These are phyloP conservation scores for Penicillium tannophilum DNA, from an alignment of 495 filamentous ascomycete species.

Conservation along the genomic window DNA sequence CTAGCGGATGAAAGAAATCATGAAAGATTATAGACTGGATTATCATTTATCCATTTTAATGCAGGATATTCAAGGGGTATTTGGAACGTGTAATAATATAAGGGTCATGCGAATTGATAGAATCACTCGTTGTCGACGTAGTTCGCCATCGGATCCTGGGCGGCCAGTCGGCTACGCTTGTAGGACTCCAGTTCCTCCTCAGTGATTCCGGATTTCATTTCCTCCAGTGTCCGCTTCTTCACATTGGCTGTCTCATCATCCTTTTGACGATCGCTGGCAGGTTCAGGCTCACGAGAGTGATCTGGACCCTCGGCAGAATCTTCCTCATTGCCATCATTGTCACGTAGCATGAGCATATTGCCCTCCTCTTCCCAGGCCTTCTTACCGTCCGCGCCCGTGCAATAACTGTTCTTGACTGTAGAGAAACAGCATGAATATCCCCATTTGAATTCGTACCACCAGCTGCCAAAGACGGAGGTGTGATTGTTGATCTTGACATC, in stretches of 20 bases:
- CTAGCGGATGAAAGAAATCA: too few species aligned
- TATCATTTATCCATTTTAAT: constrained; percentile 4
- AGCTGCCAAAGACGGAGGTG: constrained; percentile 91
- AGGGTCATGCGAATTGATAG: constrained; percentile 1
- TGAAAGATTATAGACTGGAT: too few species aligned
- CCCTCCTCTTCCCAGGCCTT: constrained; percentile 69
- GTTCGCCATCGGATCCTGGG: constrained; percentile 84
- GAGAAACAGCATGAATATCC: constrained; percentile 97
- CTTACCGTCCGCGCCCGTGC: constrained; percentile 86
- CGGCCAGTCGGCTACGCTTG: constrained; percentile 65
- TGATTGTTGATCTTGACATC: constrained; percentile 91
- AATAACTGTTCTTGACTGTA: constrained; percentile 92
- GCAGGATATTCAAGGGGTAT: constrained; percentile 26
- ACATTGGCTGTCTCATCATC: constrained; percentile 33
- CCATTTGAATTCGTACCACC: constrained; percentile 96
- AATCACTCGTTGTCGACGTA: constrained; percentile 61
- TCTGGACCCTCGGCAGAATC: constrained; percentile 23
- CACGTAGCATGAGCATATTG: constrained; percentile 51
- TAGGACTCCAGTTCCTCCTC: constrained; percentile 86
- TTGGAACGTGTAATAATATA: constrained; percentile 22
- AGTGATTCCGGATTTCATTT: constrained; percentile 70
- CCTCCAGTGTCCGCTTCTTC: constrained; percentile 72
- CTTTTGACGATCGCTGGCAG: constrained; percentile 28
- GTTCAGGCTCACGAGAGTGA: constrained; percentile 32
- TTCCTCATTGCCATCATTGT: constrained; percentile 37